Conservation (phyloP, 257 asterid genomes). For the Apocynum venetum region DNA sequence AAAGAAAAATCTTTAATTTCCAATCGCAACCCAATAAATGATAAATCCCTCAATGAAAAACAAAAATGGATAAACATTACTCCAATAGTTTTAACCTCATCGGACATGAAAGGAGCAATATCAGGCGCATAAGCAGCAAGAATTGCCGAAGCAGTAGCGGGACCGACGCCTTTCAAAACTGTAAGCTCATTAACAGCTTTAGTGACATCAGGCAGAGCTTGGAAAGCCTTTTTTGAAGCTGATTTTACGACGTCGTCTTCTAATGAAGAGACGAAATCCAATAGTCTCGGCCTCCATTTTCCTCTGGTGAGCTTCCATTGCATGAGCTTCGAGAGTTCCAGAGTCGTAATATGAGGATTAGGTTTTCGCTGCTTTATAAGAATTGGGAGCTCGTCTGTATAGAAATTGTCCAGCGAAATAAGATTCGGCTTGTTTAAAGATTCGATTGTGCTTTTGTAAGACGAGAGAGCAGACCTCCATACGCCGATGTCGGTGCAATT, state of each 20-base stretch:
- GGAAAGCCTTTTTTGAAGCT: constrained; percentile 72
- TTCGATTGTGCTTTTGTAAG: constrained; percentile 43
- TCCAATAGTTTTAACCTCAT: constrained; percentile 43
- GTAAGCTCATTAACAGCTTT: constrained; percentile 60
- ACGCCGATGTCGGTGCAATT: constrained; percentile 36
- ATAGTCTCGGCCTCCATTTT: constrained; percentile 81
- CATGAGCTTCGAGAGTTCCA: constrained; percentile 68
- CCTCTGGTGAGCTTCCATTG: constrained; percentile 92
- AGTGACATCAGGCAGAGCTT: constrained; percentile 55
- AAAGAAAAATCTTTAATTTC: neutral
- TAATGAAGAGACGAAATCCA: constrained; percentile 61
- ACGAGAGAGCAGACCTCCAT: constrained; percentile 57
- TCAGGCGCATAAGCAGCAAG: constrained; percentile 84
- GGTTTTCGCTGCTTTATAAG: constrained; percentile 66
- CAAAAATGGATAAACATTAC: neutral
- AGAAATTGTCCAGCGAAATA: constrained; percentile 62
- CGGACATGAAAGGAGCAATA: constrained; percentile 89
- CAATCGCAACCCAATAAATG: neutral
- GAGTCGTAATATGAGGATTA: constrained; percentile 53
- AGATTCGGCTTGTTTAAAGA: constrained; percentile 59
- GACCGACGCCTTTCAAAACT: constrained; percentile 84
- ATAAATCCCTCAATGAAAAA: neutral
- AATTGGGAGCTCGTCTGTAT: constrained; percentile 60
- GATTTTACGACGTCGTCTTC: constrained; percentile 52
- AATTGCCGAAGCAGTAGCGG: constrained; percentile 93